Evolutionary conservation across 495 filamentous ascomycete genomes (phyloP).

Genomic region (Astrothelium subdiscretum): DNA sequence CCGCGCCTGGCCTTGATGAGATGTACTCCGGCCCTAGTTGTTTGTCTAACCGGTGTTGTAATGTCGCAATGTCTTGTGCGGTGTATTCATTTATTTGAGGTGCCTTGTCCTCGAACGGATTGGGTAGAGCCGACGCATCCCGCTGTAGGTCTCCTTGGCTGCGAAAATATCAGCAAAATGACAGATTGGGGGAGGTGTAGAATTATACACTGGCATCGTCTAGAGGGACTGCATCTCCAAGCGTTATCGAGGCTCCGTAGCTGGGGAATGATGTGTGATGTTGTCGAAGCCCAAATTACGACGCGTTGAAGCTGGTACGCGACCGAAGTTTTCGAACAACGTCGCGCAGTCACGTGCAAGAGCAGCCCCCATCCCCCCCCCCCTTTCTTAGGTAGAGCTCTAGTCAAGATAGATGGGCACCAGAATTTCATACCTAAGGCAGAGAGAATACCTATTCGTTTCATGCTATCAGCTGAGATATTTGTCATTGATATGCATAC

Average conservation of each 20-base stretch:
- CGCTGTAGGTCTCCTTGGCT: conserved; percentile 76
- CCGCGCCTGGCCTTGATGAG: conserved; percentile 67
- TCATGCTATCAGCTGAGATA: too few relatives aligned
- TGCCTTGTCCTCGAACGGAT: conserved; percentile 66
- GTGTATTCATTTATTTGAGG: conserved; percentile 67
- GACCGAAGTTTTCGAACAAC: background rate
- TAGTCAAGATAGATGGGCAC: too few relatives aligned
- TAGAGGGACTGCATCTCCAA: too few relatives aligned
- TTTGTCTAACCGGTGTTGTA: conserved; percentile 76
- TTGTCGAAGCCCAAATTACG: background rate
- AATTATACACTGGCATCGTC: background rate
- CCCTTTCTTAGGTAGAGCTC: too few relatives aligned
- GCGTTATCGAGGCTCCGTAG: too few relatives aligned
- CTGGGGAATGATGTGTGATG: background rate
- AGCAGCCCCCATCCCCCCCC: too few relatives aligned
- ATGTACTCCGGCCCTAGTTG: conserved; percentile 97
- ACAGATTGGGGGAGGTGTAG: background rate
- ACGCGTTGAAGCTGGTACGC: background rate
- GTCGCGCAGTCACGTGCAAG: background rate
- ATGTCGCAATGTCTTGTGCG: conserved; percentile 75
- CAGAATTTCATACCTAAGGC: too few relatives aligned
- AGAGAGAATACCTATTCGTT: too few relatives aligned
- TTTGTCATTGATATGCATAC: too few relatives aligned
- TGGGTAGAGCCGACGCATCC: conserved; percentile 35
- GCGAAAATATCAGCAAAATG: background rate